These are phyloP conservation scores for Rhododendron ferrugineum DNA, from an alignment of 148 eudicot genomes.

Conservation along the genomic window DNA sequence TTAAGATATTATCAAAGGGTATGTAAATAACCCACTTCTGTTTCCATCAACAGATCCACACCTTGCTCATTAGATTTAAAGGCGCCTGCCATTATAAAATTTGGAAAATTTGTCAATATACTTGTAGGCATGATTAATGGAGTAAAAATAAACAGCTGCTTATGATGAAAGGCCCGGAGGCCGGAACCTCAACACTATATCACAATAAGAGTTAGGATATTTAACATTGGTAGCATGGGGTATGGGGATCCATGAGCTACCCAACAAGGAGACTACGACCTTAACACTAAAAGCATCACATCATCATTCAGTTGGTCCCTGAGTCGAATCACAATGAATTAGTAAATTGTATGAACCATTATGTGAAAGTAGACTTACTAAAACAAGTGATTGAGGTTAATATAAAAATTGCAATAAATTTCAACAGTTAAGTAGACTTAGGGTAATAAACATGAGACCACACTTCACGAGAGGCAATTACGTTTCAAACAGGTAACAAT, in stretches of 20 bases:
- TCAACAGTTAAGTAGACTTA: not conserved
- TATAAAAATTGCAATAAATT: not conserved
- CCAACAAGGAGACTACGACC: not conserved
- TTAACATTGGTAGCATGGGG: not conserved
- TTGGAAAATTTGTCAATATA: not conserved
- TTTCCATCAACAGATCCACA: constrained; percentile 20
- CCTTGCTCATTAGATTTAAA: not conserved
- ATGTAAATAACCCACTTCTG: constrained; percentile 6
- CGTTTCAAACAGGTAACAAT: not conserved
- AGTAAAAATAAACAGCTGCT: not conserved
- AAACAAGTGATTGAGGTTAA: not conserved
- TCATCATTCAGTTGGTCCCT: not conserved
- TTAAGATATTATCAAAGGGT: constrained; percentile 1
- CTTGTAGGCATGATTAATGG: not conserved
- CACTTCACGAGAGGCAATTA: not conserved
- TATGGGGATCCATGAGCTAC: not conserved
- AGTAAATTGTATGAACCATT: not conserved
- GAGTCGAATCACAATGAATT: not conserved
- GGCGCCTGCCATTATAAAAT: not conserved
- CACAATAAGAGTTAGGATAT: not conserved
- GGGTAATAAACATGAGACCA: not conserved
- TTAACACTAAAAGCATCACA: not conserved
- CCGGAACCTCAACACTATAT: not conserved
- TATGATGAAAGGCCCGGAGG: not conserved
- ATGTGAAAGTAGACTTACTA: not conserved